Conservation (phyloP, 257 asterid species). For the Eucommia ulmoides region DNA sequence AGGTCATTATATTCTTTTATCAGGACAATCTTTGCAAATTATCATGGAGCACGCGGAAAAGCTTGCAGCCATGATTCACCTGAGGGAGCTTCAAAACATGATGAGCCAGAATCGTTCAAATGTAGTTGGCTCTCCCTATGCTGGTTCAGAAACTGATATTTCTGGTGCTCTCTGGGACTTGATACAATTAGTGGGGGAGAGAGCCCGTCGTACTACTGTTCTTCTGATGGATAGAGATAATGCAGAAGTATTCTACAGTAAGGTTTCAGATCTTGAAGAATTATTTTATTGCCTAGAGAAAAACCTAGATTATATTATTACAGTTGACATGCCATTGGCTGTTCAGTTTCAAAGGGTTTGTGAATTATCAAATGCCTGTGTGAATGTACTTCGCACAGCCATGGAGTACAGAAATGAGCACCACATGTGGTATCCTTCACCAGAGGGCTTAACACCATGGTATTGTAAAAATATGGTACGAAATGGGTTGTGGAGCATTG, state of each 20-base stretch:
- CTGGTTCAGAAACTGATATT: constrained; percentile 39
- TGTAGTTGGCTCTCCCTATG: constrained; percentile 29
- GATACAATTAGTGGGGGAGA: constrained; percentile 86
- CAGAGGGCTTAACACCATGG: constrained; percentile 90
- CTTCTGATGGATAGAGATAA: constrained; percentile 97
- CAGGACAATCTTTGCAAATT: constrained; percentile 78
- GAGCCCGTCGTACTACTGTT: constrained; percentile 77
- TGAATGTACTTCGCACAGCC: constrained; percentile 49
- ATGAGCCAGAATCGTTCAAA: constrained; percentile 50
- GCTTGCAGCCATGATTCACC: constrained; percentile 75
- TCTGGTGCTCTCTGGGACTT: constrained; percentile 96
- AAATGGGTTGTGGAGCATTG: constrained; percentile 73
- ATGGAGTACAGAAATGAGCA: constrained; percentile 59
- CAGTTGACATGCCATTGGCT: constrained; percentile 40
- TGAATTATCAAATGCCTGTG: constrained; percentile 83
- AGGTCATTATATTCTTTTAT: constrained; percentile 14
- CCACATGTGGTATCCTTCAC: constrained; percentile 79
- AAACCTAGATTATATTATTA: constrained; percentile 46
- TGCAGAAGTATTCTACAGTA: constrained; percentile 92
- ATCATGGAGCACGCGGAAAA: constrained; percentile 94
- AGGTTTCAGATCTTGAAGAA: constrained; percentile 86
- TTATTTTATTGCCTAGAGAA: constrained; percentile 72
- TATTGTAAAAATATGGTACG: constrained; percentile 57
- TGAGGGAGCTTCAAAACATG: constrained; percentile 64
- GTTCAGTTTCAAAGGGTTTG: constrained; percentile 60